phyloP scores from a whole-genome alignment of 176 grass and related monocot genomes.

The Oryza officinalis region DNA sequence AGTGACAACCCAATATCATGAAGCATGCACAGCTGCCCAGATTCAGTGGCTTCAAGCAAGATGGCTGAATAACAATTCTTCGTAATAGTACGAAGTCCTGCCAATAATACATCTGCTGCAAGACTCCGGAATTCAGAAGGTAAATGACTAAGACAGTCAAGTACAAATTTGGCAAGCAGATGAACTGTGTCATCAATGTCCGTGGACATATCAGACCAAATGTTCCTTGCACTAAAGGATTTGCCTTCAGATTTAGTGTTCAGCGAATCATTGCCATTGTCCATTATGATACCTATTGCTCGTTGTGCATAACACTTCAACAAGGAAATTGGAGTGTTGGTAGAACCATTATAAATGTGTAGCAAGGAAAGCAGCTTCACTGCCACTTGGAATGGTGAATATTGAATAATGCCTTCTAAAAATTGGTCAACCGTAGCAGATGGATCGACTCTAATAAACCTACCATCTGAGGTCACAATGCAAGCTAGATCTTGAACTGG shows the following conservation, averaged over 20 bases:
- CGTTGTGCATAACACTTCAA: conserved; percentile 84
- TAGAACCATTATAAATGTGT: conserved; percentile 73
- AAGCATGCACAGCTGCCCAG: conserved; percentile 76
- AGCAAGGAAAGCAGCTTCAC: conserved; percentile 84
- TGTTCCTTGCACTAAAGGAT: conserved; percentile 22
- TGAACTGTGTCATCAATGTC: conserved; percentile 44
- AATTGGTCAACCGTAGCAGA: conserved; percentile 83
- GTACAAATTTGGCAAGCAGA: conserved; percentile 64
- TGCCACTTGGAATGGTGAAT: conserved; percentile 71
- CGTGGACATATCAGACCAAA: conserved; percentile 47
- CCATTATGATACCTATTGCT: conserved; percentile 63
- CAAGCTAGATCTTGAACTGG: conserved; percentile 68
- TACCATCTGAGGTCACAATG: conserved; percentile 71
- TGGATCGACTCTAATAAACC: conserved; percentile 77
- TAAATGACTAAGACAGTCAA: conserved; percentile 77
- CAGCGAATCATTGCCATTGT: conserved; percentile 48
- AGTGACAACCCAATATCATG: conserved; percentile 94
- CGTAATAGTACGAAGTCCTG: conserved; percentile 65
- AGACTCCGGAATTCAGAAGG: conserved; percentile 78
- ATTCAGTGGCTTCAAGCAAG: conserved; percentile 60
- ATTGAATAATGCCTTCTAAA: conserved; percentile 71
- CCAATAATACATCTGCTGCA: conserved; percentile 74
- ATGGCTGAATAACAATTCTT: conserved; percentile 63
- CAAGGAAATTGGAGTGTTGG: conserved; percentile 68
- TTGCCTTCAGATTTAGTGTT: conserved; percentile 42